Conservation (phyloP, 768 basidiomycete genomes). For the Lactarius akahatsu region DNA sequence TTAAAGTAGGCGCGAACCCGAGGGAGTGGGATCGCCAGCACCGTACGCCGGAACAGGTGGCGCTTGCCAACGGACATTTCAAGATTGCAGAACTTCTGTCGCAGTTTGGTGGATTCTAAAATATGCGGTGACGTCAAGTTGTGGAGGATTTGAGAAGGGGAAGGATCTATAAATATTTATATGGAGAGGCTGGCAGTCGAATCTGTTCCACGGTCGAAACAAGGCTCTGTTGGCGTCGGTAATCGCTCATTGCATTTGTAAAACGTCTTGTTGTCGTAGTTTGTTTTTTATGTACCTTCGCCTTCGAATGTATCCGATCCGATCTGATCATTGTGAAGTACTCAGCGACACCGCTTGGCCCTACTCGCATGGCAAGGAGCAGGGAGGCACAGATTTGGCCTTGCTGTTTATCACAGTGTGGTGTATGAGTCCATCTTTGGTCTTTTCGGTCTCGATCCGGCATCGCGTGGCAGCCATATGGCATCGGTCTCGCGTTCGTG, state of each 20-base stretch:
- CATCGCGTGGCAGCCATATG: no score
- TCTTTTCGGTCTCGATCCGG: no score
- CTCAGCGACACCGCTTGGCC: no score
- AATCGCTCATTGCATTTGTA: no score
- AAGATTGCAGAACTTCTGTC: not conserved
- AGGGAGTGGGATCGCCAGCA: not conserved
- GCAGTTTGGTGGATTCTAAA: not conserved
- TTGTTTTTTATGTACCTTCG: not conserved
- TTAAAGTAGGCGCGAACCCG: not conserved
- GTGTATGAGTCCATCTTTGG: no score
- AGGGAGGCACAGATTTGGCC: not conserved
- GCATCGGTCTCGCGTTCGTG: no score
- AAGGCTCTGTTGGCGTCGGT: not conserved
- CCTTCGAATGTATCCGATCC: no score
- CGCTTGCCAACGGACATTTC: not conserved
- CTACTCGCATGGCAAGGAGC: not conserved
- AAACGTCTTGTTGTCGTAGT: not conserved
- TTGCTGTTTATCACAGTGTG: no score
- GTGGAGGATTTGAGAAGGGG: not conserved
- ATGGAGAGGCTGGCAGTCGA: not conserved
- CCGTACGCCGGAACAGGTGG: not conserved
- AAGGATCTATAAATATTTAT: not conserved
- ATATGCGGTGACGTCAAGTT: not conserved
- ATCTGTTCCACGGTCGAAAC: not conserved
- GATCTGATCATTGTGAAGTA: not conserved